Base-by-base conservation (phyloP, 768 basidiomycete genomes). In the Tylopilus plumbeoviolaceoides region DNA sequence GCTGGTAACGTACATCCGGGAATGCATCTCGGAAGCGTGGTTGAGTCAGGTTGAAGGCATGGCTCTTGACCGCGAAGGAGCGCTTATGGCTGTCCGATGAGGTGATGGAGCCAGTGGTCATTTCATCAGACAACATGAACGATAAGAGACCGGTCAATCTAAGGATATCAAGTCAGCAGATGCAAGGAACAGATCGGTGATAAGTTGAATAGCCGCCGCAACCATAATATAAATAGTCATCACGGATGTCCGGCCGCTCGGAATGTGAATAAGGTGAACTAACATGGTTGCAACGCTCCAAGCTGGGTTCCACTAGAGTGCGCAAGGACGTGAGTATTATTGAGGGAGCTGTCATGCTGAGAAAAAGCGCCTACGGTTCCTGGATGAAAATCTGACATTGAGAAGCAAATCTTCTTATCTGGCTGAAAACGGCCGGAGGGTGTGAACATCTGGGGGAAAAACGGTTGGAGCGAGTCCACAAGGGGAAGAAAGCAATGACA, bases 351-450 rank as follows among this genome's bases (percentile, higher is more conserved):
- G 45, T 48, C 31, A 38, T 30, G n/a, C 27, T 25, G 10, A 25
- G 35, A 40, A 44, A 35, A n/a, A 35, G 10, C 5, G 80, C 88
- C 67, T 60, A 91, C 90, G 12, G 89, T 81, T 56, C 90, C 91
- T 0, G 92, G 91, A 64, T 94, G 92, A 65, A 92, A 94, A 70
- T 94, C 91, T 4, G 91, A 93, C 93, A 98, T 97, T 21, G 92
- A 95, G 73, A 97, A 95, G 68, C 95, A 98, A 50, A 98, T 97
- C 79, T 94, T 97, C 74, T 84, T 85, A 76, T 92, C 90, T 20
- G 90, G 89, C 59, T 89, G 83, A 72, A 95, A 95, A 54, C 92
- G 83, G 18, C 92, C 92, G 6, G 89, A 91, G 0, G 92, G 92
- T 14, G 92, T 94, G 61, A 85, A 80, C 90, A 94, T 91, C 91